Evolutionary conservation across 805 yeast species (phyloP).

Genomic region (Candida vartiovaarae): DNA sequence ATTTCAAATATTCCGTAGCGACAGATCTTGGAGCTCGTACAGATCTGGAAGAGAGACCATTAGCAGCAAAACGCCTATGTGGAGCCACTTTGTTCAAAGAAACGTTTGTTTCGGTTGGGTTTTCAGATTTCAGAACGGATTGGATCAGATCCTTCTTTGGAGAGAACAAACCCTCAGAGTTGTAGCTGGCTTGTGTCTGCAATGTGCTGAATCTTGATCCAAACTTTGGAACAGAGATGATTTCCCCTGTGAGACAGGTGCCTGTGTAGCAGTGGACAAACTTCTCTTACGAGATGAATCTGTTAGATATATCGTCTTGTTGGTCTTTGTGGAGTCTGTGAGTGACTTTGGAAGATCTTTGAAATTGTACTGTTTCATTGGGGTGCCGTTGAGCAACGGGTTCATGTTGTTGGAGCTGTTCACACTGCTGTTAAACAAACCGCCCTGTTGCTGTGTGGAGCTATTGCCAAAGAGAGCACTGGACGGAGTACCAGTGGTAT

Average conservation of each 20-base stretch:
- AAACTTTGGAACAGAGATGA: slow-evolving; percentile 27
- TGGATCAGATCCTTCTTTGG: slow-evolving; percentile 23
- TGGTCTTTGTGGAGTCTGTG: slow-evolving; percentile 25
- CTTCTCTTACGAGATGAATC: slow-evolving; percentile 19
- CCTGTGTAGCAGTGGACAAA: slow-evolving; percentile 14
- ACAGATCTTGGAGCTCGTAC: slow-evolving; percentile 20
- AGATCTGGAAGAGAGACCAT: slow-evolving; percentile 18
- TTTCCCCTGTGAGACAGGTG: slow-evolving; percentile 13
- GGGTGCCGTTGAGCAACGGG: slow-evolving; percentile 24
- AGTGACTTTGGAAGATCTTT: slow-evolving; percentile 33
- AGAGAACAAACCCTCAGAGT: slow-evolving; percentile 32
- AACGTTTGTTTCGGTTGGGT: slow-evolving; percentile 1
- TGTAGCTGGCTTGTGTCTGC: slow-evolving; percentile 19
- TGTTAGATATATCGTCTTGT: slow-evolving; percentile 8
- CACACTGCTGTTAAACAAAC: slow-evolving; percentile 19
- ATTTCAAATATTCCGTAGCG: slow-evolving; percentile 21
- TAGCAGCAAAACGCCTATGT: slow-evolving; percentile 7
- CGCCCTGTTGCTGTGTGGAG: slow-evolving; percentile 7
- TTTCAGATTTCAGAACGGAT: slow-evolving; percentile 13
- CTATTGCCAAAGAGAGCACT: not conserved
- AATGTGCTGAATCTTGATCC: slow-evolving; percentile 27
- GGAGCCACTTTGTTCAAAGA: slow-evolving; percentile 1
- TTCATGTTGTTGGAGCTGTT: slow-evolving; percentile 1
- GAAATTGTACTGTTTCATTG: slow-evolving; percentile 23
- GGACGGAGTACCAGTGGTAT: slow-evolving; percentile 1